phyloP scores from a whole-genome alignment of 768 basidiomycete genomes.

The Punctularia strigosozonata region DNA sequence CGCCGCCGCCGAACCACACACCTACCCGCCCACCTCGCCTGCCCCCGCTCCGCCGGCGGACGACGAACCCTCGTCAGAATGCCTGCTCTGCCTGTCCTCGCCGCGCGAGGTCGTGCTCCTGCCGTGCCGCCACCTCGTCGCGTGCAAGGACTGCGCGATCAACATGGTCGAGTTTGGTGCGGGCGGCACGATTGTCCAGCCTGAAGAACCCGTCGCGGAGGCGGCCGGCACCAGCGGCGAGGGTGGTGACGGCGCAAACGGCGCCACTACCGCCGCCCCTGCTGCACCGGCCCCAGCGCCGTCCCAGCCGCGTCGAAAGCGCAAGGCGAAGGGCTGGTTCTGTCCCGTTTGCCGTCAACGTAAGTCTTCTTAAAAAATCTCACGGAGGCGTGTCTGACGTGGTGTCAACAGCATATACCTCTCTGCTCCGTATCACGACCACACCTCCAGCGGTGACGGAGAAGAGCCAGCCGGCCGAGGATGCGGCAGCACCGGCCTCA shows the following conservation, averaged over 20 bases:
- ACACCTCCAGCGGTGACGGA: constrained; percentile 30
- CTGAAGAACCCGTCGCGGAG: constrained; percentile 21
- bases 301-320: constrained; percentile 51
- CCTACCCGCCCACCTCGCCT: constrained; percentile 34
- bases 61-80: constrained; percentile 75
- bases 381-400: constrained; percentile 2
- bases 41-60: constrained; percentile 24
- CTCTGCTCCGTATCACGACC: constrained; percentile 73
- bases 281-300: constrained; percentile 7
- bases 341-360: constrained; percentile 95
- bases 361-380: constrained; percentile 28
- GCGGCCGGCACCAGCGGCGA: constrained; percentile 6
- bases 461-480: background rate
- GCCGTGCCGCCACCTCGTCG: constrained; percentile 89
- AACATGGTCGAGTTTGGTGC: constrained; percentile 98
- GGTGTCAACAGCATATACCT: constrained; percentile 61
- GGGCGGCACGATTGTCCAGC: constrained; percentile 72
- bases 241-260: constrained; percentile 1
- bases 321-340: constrained; percentile 95
- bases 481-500: constrained; percentile 4
- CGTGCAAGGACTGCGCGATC: constrained; percentile 88
- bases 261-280: constrained; percentile 9
- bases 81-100: constrained; percentile 80
- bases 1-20: constrained; percentile 22
- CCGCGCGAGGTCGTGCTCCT: constrained; percentile 88